Percentiles rank a stretch among this genome's conserved stretches.
These are phyloP conservation scores for Kwoniella sp. DNA, from an alignment of 768 basidiomycete genomes.

Conservation along the genomic window DNA sequence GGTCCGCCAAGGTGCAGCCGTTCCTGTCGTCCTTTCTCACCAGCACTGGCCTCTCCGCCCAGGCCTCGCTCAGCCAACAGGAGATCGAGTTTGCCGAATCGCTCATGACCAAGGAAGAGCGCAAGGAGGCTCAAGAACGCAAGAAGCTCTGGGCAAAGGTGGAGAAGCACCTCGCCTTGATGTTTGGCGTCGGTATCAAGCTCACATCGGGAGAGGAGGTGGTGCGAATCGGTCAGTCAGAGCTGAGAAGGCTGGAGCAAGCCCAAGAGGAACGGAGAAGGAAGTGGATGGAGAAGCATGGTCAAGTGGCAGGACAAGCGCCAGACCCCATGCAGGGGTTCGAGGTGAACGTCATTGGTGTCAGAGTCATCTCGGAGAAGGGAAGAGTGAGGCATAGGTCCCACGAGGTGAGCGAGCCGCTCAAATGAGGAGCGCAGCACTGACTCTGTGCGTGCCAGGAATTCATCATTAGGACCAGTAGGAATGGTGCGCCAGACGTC, in stretches of 20 bases:
- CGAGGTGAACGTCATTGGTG: slow-evolving; percentile 85
- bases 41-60: slow-evolving; percentile 56
- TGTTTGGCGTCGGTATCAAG: slow-evolving; percentile 77
- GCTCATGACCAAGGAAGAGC: slow-evolving; percentile 43
- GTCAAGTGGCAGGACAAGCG: not conserved
- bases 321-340: slow-evolving; percentile 54
- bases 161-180: slow-evolving; percentile 77
- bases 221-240: slow-evolving; percentile 78
- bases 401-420: slow-evolving; percentile 66
- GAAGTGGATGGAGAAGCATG: slow-evolving; percentile 51
- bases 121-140: slow-evolving; percentile 54
- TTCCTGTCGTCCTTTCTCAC: slow-evolving; percentile 78
- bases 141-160: slow-evolving; percentile 69
- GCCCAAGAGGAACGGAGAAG: slow-evolving; percentile 60
- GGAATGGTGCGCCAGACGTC: slow-evolving; percentile 67
- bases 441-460: slow-evolving; percentile 57
- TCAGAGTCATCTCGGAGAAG: slow-evolving; percentile 75
- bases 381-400: slow-evolving; percentile 76
- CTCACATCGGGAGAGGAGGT: slow-evolving; percentile 71
- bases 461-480: slow-evolving; percentile 85
- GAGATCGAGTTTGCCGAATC: slow-evolving; percentile 33
- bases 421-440: not conserved
- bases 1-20: slow-evolving; percentile 89
- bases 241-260: slow-evolving; percentile 71
- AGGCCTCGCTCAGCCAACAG: slow-evolving; percentile 16